A percentile compares a stretch with the other conserved stretches of the same genome.
Evolutionary conservation across 345 rosid species (phyloP).

Genomic region (Murraya paniculata): DNA sequence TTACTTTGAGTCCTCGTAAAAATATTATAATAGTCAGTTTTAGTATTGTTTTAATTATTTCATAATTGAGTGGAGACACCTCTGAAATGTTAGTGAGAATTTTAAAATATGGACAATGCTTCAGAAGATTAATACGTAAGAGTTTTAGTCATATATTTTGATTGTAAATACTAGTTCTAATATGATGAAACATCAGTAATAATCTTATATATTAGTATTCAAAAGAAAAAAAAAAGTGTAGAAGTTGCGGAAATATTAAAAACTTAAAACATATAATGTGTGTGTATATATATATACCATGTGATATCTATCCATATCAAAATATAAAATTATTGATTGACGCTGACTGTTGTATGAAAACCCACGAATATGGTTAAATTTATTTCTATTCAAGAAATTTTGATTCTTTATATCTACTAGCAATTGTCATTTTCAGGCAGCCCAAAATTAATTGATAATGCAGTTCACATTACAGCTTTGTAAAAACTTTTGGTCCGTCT

Average conservation of each 20-base stretch:
- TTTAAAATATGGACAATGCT: rapidly evolving
- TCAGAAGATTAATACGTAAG: rapidly evolving
- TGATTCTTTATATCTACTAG: background rate
- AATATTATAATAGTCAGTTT: no score
- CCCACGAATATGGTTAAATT: background rate
- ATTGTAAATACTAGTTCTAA: no score
- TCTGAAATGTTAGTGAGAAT: no score
- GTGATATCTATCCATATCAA: background rate
- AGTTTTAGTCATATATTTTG: rapidly evolving
- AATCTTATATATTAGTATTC: no score
- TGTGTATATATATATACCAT: no score
- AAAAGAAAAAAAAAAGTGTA: no score
- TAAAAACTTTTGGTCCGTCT: background rate
- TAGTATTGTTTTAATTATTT: no score
- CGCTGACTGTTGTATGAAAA: background rate
- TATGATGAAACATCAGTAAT: rapidly evolving
- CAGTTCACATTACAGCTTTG: background rate
- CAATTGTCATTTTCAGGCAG: background rate
- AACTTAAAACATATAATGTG: no score
- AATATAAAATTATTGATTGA: background rate
- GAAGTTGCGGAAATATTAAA: no score
- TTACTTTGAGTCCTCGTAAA: no score
- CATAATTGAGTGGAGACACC: no score
- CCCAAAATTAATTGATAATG: background rate
- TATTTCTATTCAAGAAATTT: background rate